Evolutionary conservation across 371 early-diverging fungal species (phyloP).

Genomic region (Chytridium lagenaria): DNA sequence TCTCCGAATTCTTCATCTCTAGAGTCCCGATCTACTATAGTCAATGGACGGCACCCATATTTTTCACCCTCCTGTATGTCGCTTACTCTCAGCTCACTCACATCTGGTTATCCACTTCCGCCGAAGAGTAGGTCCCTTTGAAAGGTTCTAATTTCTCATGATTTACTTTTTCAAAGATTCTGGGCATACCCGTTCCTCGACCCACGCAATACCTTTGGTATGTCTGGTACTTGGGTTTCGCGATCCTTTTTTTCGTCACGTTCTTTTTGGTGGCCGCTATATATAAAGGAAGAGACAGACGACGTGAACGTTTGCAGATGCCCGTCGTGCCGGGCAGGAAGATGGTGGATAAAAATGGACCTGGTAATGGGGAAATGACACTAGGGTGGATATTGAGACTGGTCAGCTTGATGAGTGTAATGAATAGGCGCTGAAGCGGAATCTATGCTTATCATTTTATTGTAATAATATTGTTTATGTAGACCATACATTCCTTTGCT

Average conservation of each 20-base stretch:
- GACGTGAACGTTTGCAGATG: background rate
- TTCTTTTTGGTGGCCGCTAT: background rate
- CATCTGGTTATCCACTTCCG: constrained; percentile 3
- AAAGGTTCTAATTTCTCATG: no score
- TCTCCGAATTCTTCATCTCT: background rate
- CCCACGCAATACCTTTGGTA: background rate
- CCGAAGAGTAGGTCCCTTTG: no score
- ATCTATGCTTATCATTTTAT: no score
- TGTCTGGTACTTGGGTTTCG: background rate
- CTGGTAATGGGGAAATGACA: no score
- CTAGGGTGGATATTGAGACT: no score
- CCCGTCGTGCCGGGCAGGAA: background rate
- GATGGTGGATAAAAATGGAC: no score
- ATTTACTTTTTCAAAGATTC: no score
- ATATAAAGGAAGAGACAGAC: background rate
- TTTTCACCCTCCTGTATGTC: background rate
- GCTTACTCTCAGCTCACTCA: constrained; percentile 3
- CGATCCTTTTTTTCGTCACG: background rate
- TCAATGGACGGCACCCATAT: background rate
- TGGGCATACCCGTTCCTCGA: constrained; percentile 10
- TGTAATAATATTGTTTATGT: no score
- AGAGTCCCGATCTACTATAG: background rate
- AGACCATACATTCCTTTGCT: no score
- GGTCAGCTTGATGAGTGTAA: no score
- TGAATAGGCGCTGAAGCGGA: no score